Conservation (phyloP, 495 filamentous ascomycete species). For the Lindgomyces ingoldianus region DNA sequence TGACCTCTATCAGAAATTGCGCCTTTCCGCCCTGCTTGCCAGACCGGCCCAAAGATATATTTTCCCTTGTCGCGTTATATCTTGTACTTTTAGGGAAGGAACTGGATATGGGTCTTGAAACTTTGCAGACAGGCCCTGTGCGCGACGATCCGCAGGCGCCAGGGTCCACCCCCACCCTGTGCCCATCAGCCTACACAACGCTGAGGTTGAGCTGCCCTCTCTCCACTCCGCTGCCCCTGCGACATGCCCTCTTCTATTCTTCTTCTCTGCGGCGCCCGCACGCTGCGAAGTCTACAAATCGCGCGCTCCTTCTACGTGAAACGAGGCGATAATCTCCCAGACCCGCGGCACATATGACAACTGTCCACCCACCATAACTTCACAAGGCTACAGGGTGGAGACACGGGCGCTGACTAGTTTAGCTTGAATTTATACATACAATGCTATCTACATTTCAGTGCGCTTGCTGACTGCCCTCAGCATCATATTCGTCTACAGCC, state of each 20-base stretch:
- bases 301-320: background rate
- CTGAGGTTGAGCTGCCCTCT: background rate
- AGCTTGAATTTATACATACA: background rate
- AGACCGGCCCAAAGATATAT: too few relatives aligned
- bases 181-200: background rate
- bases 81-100: too few relatives aligned
- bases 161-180: background rate
- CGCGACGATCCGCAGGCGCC: background rate
- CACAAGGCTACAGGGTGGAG: background rate
- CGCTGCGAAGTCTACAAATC: background rate
- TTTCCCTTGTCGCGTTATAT: too few relatives aligned
- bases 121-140: too few relatives aligned
- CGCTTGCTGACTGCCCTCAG: conserved; percentile 19
- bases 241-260: background rate
- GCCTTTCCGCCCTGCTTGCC: too few relatives aligned
- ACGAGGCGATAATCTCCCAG: background rate
- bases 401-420: background rate
- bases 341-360: background rate
- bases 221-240: background rate
- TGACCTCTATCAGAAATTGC: too few relatives aligned
- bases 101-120: too few relatives aligned
- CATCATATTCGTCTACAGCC: conserved; percentile 45
- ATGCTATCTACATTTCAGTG: background rate
- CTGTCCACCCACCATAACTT: background rate
- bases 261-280: background rate